These are phyloP conservation scores for Suillus weaverae DNA, from an alignment of 768 basidiomycete species.

Conservation along the genomic window DNA sequence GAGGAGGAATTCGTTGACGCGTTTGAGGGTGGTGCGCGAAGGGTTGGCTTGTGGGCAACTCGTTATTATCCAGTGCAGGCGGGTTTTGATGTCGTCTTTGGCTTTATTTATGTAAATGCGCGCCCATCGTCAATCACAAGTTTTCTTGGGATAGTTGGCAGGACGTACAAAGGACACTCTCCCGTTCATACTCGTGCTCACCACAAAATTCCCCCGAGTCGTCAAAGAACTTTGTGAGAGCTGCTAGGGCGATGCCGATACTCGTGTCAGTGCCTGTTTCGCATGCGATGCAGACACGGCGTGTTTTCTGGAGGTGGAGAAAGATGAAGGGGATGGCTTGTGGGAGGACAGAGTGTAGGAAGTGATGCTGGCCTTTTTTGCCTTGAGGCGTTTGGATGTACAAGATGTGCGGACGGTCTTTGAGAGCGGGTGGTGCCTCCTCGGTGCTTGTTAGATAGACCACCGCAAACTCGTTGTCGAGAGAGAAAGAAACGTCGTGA, in stretches of 20 bases:
- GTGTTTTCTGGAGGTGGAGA: slow-evolving; percentile 36
- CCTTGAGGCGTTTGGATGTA: slow-evolving; percentile 37
- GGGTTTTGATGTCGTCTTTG: slow-evolving; percentile 67
- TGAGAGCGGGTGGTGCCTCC: neutral
- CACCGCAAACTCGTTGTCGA: slow-evolving; percentile 13
- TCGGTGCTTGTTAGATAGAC: slow-evolving; percentile 17
- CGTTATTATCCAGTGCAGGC: slow-evolving; percentile 86
- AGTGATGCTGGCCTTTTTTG: slow-evolving; percentile 53
- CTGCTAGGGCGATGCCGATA: slow-evolving; percentile 61
- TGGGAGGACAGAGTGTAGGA: slow-evolving; percentile 52
- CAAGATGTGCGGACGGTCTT: slow-evolving; percentile 14
- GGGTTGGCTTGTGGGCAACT: slow-evolving; percentile 79
- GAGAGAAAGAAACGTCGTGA: slow-evolving; percentile 23
- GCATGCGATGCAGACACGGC: slow-evolving; percentile 50
- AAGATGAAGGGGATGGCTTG: slow-evolving; percentile 47
- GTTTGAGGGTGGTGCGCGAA: slow-evolving; percentile 74
- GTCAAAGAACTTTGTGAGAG: slow-evolving; percentile 59
- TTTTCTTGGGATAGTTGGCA: neutral
- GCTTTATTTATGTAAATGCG: slow-evolving; percentile 21
- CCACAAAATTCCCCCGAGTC: slow-evolving; percentile 42
- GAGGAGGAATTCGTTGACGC: slow-evolving; percentile 74
- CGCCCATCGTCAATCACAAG: neutral
- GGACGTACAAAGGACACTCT: slow-evolving; percentile 23
- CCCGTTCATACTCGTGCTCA: slow-evolving; percentile 6
- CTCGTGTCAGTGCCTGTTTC: slow-evolving; percentile 60